Base-by-base conservation (phyloP, 2,329 filamentous ascomycete species). In the Apiospora aurea region DNA sequence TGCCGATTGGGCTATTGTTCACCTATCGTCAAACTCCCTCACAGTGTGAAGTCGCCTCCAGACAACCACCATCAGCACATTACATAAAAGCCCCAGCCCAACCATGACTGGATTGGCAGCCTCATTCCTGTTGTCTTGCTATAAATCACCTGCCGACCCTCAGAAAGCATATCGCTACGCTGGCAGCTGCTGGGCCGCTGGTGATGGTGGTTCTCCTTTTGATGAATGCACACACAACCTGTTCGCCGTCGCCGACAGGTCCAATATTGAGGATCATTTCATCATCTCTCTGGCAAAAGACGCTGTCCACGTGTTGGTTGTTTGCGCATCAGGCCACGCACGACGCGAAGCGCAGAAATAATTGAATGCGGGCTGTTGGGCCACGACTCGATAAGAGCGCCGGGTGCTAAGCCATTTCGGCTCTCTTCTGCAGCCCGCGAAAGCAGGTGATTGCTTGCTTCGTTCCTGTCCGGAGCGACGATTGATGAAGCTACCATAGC, bases 221-320 rank as follows among this genome's bases (percentile, higher is more conserved):
- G 8, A 61, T 41, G 21, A n/a, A 64, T 41, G 57, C 57, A 64
- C 57, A 64, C 57, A 41, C 53, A 64, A 41, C 57, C 57, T 38
- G 57, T 64, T 64, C 57, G 34, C n/a, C 57, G 57, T 64, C 29
- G 57, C 26, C 53, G 53, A 68, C n/a, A 47, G 46, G 43, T 46
- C 66, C 24, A 69, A 69, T 41, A 21, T 47, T 16, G 26, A 41
- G 44, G 67, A 69, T n/a, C 67, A 69, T 69, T 69, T 49, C 67
- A 69, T 69, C 67, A 69, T 69, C 44, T 6, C 24, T 41, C 57
- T 41, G 18, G 29, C 34, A 49, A 41, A 49, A 49, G 67, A 34
- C 44, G 67, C 34, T 21, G 67, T 69, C 44, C 67, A 69, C 67
- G 67, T 69, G 67, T 69, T 69, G 67, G 67, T 69, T 69, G 67